These are phyloP conservation scores for Camellia granthamiana DNA, from an alignment of 148 eudicot genomes.

Conservation along the genomic window DNA sequence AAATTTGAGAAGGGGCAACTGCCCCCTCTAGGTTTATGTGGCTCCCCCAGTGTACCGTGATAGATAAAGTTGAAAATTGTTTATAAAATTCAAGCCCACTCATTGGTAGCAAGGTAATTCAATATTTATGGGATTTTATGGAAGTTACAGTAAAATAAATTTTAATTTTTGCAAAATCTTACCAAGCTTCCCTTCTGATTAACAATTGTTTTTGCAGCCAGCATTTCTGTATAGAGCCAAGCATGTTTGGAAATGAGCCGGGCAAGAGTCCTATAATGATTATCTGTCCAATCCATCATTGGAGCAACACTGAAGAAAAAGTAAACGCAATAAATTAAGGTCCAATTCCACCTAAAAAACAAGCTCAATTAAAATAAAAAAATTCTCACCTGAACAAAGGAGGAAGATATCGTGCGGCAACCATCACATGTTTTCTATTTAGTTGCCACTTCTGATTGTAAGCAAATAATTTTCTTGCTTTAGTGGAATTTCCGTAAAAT, in stretches of 20 bases:
- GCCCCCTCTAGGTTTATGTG: too few species aligned
- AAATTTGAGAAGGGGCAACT: too few species aligned
- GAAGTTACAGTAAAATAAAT: neutral
- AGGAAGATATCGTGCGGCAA: conserved; percentile 58
- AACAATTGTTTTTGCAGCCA: conserved; percentile 96
- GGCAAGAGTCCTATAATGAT: conserved; percentile 82
- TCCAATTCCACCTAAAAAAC: neutral
- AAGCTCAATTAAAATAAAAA: neutral
- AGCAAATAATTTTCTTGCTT: conserved; percentile 37
- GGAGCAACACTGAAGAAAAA: conserved; percentile 75
- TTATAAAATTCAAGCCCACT: too few species aligned
- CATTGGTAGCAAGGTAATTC: neutral
- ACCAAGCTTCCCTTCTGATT: conserved; percentile 82
- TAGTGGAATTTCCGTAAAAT: conserved; percentile 18
- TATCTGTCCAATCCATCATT: conserved; percentile 99
- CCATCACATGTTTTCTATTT: conserved; percentile 47
- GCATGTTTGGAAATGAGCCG: conserved; percentile 82
- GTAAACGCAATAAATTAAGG: neutral
- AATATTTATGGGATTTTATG: neutral
- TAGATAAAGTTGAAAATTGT: too few species aligned
- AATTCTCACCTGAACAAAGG: conserved; percentile 78
- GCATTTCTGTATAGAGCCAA: conserved; percentile 97
- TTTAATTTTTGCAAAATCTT: conserved; percentile 12
- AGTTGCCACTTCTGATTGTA: conserved; percentile 31
- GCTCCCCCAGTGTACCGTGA: too few species aligned